Conservation (phyloP, 495 filamentous ascomycete species). For the Lophium mytilinum region DNA sequence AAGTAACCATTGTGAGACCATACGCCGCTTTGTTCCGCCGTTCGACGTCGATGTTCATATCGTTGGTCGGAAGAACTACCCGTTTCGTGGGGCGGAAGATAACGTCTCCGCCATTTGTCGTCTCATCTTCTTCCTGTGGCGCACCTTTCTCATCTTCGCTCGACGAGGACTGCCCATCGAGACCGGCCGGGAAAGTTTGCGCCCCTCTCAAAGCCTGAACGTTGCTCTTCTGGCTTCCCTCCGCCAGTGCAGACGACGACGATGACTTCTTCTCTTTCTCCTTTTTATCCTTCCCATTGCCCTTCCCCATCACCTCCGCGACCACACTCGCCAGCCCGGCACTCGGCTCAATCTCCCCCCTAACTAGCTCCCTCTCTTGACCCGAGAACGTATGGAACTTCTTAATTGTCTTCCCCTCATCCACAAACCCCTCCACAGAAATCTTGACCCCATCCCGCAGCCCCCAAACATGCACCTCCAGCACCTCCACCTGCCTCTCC, state of each 20-base stretch:
- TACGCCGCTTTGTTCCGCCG: constrained; percentile 67
- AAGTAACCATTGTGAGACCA: constrained; percentile 81
- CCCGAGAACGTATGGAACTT: constrained; percentile 71
- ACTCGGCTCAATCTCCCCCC: constrained; percentile 28
- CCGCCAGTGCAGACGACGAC: neutral
- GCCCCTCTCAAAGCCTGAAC: neutral
- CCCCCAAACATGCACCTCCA: constrained; percentile 87
- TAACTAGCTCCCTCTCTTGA: constrained; percentile 63
- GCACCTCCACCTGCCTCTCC: constrained; percentile 73
- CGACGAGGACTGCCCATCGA: constrained; percentile 8
- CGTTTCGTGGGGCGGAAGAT: constrained; percentile 64
- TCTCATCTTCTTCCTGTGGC: constrained; percentile 5
- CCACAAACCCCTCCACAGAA: constrained; percentile 72
- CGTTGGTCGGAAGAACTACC: constrained; percentile 65
- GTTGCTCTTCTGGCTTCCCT: neutral
- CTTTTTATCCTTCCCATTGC: constrained; percentile 11
- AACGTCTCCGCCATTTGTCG: constrained; percentile 39
- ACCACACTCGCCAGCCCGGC: constrained; percentile 46
- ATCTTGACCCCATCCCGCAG: constrained; percentile 82
- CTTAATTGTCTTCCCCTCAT: constrained; percentile 81
- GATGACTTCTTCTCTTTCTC: constrained; percentile 25
- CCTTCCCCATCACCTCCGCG: constrained; percentile 35
- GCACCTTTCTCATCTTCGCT: constrained; percentile 1
- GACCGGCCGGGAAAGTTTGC: neutral
- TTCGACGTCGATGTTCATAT: constrained; percentile 86